A percentile compares a stretch with the other conserved stretches of the same genome.
Conservation (phyloP, 2,329 filamentous ascomycete genomes). For the Pestalotiopsis sp. region DNA sequence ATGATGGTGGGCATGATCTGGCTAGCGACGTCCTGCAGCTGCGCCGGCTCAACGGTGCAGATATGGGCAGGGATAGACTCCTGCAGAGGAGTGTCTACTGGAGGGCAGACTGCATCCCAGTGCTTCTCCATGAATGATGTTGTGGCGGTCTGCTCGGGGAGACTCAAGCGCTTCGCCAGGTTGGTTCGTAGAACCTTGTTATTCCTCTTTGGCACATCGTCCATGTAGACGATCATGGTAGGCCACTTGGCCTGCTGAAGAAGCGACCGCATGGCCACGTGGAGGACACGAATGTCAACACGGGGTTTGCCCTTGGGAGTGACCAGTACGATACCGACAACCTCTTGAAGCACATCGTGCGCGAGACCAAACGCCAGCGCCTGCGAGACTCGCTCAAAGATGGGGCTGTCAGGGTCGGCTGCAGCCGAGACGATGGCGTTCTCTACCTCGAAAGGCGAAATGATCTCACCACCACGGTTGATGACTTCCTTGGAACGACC, state of each 20-base stretch:
- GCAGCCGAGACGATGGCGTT: conserved; percentile 53
- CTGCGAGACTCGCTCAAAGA: conserved; percentile 48
- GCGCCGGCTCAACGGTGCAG: conserved; percentile 33
- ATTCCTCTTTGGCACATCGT: conserved; percentile 55
- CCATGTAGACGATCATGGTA: conserved; percentile 54
- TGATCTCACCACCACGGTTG: conserved; percentile 60
- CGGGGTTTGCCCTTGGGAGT: conserved; percentile 43
- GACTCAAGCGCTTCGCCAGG: conserved; percentile 47
- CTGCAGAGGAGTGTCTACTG: conserved; percentile 46
- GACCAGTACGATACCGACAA: conserved; percentile 54
- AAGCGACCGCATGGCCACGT: conserved; percentile 45
- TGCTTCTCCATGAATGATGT: conserved; percentile 47
- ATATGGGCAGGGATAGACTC: conserved; percentile 36
- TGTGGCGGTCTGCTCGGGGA: conserved; percentile 46
- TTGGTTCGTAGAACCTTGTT: conserved; percentile 60
- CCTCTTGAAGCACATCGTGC: conserved; percentile 57
- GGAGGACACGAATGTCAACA: conserved; percentile 49
- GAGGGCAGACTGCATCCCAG: conserved; percentile 50
- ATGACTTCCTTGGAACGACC: conserved; percentile 59
- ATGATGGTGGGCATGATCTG: conserved; percentile 5
- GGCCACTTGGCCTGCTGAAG: conserved; percentile 58
- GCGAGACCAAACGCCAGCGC: conserved; percentile 55
- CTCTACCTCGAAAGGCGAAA: conserved; percentile 61
- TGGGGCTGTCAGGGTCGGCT: conserved; percentile 39
- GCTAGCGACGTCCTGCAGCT: conserved; percentile 20